Evolutionary conservation across 2,329 filamentous ascomycete species (phyloP).

Genomic region (Penicillium aurantiogriseum): DNA sequence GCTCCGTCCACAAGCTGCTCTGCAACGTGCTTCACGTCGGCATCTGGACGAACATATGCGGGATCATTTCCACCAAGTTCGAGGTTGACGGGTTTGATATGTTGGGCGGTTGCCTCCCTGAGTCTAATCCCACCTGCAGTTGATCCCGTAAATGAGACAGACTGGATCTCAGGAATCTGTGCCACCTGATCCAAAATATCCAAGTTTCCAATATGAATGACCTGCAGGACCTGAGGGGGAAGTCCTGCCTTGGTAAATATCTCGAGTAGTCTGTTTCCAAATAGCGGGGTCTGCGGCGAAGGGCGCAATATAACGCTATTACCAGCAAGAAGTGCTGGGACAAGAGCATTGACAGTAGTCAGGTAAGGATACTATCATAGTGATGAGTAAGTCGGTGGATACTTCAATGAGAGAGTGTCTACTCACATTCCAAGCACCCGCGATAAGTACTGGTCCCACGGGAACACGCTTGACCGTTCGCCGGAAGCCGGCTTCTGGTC

Average conservation of each 20-base stretch:
- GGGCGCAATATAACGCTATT: conserved; percentile 90
- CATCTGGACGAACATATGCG: conserved; percentile 78
- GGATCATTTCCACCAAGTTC: conserved; percentile 93
- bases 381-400: not conserved
- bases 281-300: conserved; percentile 85
- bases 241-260: conserved; percentile 77
- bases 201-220: conserved; percentile 79
- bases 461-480: conserved; percentile 83
- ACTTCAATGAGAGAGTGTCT: conserved; percentile 8
- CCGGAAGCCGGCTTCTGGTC: conserved; percentile 80
- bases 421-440: conserved; percentile 92
- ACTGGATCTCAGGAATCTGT: conserved; percentile 67
- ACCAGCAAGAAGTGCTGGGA: conserved; percentile 85
- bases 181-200: conserved; percentile 73
- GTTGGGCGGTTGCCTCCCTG: conserved; percentile 75
- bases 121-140: conserved; percentile 80
- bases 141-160: conserved; percentile 88
- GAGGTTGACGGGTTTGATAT: conserved; percentile 77
- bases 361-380: conserved; percentile 77
- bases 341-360: conserved; percentile 81
- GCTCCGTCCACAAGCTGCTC: conserved; percentile 89
- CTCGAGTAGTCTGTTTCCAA: conserved; percentile 74
- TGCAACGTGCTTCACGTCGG: conserved; percentile 81
- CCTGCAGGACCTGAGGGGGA: conserved; percentile 76
- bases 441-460: conserved; percentile 77